Conservation (phyloP, 495 filamentous ascomycete genomes). For the Daldinia caldariorum region DNA sequence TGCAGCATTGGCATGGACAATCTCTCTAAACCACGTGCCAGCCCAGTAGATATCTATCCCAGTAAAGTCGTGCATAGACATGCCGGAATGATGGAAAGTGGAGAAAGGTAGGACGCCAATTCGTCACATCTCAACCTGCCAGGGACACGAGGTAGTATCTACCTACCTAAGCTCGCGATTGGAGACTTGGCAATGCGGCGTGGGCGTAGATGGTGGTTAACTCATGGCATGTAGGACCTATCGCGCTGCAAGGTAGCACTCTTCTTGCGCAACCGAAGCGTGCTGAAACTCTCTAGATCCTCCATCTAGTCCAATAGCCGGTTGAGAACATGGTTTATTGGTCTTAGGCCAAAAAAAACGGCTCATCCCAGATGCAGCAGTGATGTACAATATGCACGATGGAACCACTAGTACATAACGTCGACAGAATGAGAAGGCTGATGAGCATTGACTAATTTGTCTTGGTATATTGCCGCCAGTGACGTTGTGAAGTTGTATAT, state of each 20-base stretch:
- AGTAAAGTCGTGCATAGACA: not conserved
- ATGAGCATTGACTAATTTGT: not conserved
- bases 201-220: not conserved
- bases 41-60: not conserved
- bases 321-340: not conserved
- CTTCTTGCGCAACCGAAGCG: not conserved
- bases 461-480: not conserved
- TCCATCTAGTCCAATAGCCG: not conserved
- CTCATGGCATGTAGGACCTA: not conserved
- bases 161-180: no score
- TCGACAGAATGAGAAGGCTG: not conserved
- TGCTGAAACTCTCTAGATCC: not conserved
- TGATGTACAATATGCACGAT: not conserved
- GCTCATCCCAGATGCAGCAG: not conserved
- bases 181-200: not conserved
- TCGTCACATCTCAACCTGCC: constrained; percentile 15
- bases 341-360: not conserved
- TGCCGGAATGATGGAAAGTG: constrained; percentile 1
- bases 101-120: not conserved
- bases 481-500: not conserved
- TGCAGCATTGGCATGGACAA: not conserved
- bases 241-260: not conserved
- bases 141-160: not conserved
- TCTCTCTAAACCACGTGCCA: not conserved
- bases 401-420: not conserved